Evolutionary conservation across 225 moss, liverwort and hornwort species (phyloP), one percentile per base, ranked within the genome.

Genomic region (Lunularia cruciata): DNA sequence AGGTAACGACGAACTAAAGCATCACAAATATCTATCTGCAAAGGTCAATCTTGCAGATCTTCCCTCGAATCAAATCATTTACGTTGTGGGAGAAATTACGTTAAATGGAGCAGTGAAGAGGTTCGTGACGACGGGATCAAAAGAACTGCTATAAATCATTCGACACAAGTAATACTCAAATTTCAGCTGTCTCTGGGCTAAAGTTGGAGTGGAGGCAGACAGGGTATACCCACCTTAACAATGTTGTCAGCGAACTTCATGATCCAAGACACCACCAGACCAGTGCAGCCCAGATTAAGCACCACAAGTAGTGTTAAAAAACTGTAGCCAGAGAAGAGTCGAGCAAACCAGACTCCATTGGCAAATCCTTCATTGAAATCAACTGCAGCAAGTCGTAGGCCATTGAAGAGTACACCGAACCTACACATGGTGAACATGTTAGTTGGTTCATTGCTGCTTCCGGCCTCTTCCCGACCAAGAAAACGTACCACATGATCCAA

Each of bases 231-330:
- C 36, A 98, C 98, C 91, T 98, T 98, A 3, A 93, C 98, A 69
- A 98, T 93, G 59, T 84, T 91, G 83, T 98, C 98, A 1, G 98
- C 88, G 75, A 88, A 91, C 83, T 98, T 98, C 93, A 98, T 91
- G 72, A 98, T 83, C 98, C 92, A 93, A 0, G 98, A 98, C 13
- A 93, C 98, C 60, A 93, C 77, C 25, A 98, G 87, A 43, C 93
- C 98, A 59, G 93, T 93, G 37, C 80, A 87, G 23, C 85, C 84
- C 46, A 98, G 83, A 65, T 98, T 98, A 31, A 98, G 48, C 16
- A 98, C 88, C 0, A 98, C 91, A 31, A 98, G 81, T 65, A 87
- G 78, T 1, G 98, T 98, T 46, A 84, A 67, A 14, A 83, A 32
- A 69, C 77, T 69, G 12, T 93, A 98, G 28, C 91, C 98, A 60